Percentiles rank a stretch among this genome's conserved stretches.
These are phyloP conservation scores for Venturiaceae sp. DNA, from an alignment of 2,329 filamentous ascomycete species.

Conservation along the genomic window DNA sequence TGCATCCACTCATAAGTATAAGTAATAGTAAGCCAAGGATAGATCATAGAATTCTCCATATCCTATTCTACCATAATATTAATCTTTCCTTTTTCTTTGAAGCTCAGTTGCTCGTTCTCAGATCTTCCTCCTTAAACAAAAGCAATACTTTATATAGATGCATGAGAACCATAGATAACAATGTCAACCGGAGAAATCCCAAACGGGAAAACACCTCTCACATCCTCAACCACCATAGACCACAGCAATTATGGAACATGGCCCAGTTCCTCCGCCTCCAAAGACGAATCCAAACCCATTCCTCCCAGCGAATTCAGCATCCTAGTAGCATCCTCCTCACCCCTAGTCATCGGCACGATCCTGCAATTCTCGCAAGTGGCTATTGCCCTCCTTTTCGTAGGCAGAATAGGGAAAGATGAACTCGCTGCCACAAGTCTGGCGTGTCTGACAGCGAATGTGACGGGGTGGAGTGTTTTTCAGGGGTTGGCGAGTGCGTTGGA, in stretches of 20 bases:
- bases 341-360: background rate
- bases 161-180: background rate
- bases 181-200: background rate
- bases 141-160: background rate
- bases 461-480: background rate
- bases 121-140: background rate
- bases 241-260: background rate
- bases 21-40: too few relatives aligned
- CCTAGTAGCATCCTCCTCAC: background rate
- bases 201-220: background rate
- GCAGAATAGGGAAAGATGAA: background rate
- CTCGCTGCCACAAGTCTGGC: background rate
- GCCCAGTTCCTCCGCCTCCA: background rate
- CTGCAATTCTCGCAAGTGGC: slow-evolving; percentile 1
- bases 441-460: background rate
- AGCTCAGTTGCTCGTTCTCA: background rate
- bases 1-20: too few relatives aligned
- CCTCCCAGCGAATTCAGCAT: background rate
- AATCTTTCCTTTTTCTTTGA: background rate
- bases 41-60: too few relatives aligned
- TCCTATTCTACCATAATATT: too few relatives aligned
- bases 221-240: background rate
- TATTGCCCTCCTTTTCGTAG: background rate
- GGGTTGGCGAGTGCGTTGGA: background rate
- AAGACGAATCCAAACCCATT: background rate